Conservation (phyloP, 306 rosid species). For the Rosa persica region DNA sequence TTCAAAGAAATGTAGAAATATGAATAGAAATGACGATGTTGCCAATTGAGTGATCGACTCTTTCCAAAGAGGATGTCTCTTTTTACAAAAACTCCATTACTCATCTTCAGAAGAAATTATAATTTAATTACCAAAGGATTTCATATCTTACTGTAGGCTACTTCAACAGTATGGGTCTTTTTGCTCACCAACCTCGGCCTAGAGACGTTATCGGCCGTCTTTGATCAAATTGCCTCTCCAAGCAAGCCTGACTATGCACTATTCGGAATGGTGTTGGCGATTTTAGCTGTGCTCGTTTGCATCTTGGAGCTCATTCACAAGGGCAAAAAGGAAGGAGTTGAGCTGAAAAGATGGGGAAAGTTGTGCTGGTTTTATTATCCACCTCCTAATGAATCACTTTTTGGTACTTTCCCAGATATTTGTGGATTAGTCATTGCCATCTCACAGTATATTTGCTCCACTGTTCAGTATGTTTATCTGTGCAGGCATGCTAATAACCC, state of each 20-base stretch:
- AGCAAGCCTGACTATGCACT: background rate
- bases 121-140: too few relatives aligned
- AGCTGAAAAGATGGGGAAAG: background rate
- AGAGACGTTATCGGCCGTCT: background rate
- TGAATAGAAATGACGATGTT: too few relatives aligned
- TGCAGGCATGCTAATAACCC: background rate
- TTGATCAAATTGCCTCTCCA: background rate
- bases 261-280: background rate
- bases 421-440: background rate
- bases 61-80: too few relatives aligned
- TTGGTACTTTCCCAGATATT: constrained; percentile 1
- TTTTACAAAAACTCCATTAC: background rate
- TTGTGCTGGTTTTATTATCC: constrained; percentile 5
- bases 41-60: too few relatives aligned
- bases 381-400: background rate
- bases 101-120: background rate
- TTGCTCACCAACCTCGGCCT: background rate
- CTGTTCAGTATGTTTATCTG: constrained; percentile 4
- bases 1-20: too few relatives aligned
- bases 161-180: background rate
- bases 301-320: constrained; percentile 4
- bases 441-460: background rate
- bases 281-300: background rate
- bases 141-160: background rate
- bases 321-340: background rate